Evolutionary conservation across 768 basidiomycete species (phyloP), one percentile per base, ranked within the genome.

Genomic region (Candolleomyces aberdarensis): DNA sequence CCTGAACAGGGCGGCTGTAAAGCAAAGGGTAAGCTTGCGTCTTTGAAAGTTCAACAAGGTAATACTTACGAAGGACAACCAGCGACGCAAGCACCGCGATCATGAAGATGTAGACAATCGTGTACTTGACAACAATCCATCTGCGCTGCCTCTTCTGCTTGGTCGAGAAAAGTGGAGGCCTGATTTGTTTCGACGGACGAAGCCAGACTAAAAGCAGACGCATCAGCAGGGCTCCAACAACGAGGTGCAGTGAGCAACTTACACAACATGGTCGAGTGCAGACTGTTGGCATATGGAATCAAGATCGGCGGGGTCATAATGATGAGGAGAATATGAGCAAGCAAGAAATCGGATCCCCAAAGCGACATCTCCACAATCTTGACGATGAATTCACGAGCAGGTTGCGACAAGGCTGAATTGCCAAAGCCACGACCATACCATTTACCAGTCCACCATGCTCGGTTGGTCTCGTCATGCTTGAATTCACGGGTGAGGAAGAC

Each of bases 361-460:
- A 98, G 78, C 26, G 92, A 92, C 89, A 98, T 92, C 76, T 98
- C 96, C 64, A 98, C 93, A 61, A 96, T 92, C 82, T 98, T 99
- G 77, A 98, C 96, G 59, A 98, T 85, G 70, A 91, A 97, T 80
- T 98, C 97, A 71, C 97, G 89, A 59, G 93, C 94, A 36, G 96
- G 95, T 72, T 98, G 97, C 32, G 94, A 95, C 71, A 96, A 87
- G 41, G 92, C 94, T 39, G 92, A 90, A n/a, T 83, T 83, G 14
- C 96, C 96, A 19, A 99, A 80, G 31, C 94, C 92, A 61, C 94
- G 84, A 51, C 96, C 95, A 71, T 96, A 96, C 97, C 97, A 98
- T 79, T 91, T 89, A 63, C 95, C 96, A 17, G 96, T 95, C 97
- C 97, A 99, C 96, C 96, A 98, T 1, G 96, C 96, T 62, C 92